Conservation (phyloP, 1,284 basidiomycete species). For the Apiotrichum akiyoshidainum region DNA sequence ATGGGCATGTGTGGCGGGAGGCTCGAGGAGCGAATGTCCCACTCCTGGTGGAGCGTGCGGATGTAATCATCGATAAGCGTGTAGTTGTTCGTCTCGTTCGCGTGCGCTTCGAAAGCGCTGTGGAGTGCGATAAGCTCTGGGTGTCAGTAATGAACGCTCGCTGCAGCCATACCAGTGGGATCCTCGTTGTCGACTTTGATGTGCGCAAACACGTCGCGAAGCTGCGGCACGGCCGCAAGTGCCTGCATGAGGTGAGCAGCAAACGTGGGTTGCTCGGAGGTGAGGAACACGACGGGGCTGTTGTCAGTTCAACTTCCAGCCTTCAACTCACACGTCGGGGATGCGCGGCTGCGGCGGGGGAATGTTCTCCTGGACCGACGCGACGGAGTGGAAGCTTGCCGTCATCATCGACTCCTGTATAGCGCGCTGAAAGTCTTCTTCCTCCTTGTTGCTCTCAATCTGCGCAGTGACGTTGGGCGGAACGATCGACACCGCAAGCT, state of each 20-base stretch:
- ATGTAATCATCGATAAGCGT: slow-evolving; percentile 5
- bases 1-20: slow-evolving; percentile 3
- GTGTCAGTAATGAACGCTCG: background rate
- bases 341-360: slow-evolving; percentile 19
- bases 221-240: slow-evolving; percentile 39
- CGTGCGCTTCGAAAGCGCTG: background rate
- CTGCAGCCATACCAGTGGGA: background rate
- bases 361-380: slow-evolving; percentile 12
- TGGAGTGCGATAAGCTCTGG: background rate
- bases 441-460: slow-evolving; percentile 29
- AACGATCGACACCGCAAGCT: slow-evolving; percentile 25
- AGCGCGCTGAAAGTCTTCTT: slow-evolving; percentile 43
- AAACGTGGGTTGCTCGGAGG: slow-evolving; percentile 22
- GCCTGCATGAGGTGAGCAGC: slow-evolving; percentile 39
- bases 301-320: background rate
- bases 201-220: slow-evolving; percentile 24
- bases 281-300: slow-evolving; percentile 15
- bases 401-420: slow-evolving; percentile 48
- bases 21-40: background rate
- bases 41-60: background rate
- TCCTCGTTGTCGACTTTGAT: slow-evolving; percentile 2
- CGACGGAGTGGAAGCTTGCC: slow-evolving; percentile 40
- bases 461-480: background rate
- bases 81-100: slow-evolving; percentile 3
- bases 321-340: slow-evolving; percentile 33